Conservation (phyloP, 805 yeast genomes). For the Isabelozyma pseudorhagii region DNA sequence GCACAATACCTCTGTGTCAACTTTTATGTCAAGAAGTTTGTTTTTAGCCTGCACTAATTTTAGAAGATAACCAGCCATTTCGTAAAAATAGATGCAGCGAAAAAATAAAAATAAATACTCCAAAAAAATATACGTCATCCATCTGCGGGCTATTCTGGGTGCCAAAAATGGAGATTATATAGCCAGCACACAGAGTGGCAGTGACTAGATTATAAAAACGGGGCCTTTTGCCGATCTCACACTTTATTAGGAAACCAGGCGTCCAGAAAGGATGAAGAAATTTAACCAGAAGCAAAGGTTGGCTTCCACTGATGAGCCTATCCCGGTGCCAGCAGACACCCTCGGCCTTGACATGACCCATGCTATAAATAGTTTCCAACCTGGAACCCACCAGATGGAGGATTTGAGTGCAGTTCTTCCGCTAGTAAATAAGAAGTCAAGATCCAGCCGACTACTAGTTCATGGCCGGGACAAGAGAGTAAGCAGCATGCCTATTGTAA, state of each 20-base stretch:
- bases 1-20: too few species aligned
- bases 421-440: constrained; percentile 16
- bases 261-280: background rate
- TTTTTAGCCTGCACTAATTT: background rate
- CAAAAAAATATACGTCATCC: background rate
- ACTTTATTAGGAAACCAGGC: background rate
- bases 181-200: background rate
- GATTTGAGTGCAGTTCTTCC: constrained; percentile 31
- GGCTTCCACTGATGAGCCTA: constrained; percentile 21
- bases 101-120: too few species aligned
- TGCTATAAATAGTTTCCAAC: constrained; percentile 26
- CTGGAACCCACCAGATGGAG: constrained; percentile 17
- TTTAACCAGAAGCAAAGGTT: constrained; percentile 15
- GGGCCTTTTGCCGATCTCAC: too few species aligned
- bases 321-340: constrained; percentile 18
- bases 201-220: background rate
- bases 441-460: constrained; percentile 15
- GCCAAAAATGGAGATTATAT: background rate
- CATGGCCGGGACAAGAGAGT: constrained; percentile 1
- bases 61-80: background rate
- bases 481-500: constrained; percentile 11
- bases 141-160: background rate
- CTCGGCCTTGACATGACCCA: constrained; percentile 20
- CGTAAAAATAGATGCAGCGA: background rate
- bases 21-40: too few species aligned